These are phyloP conservation scores for Xylaria hypoxylon DNA, from an alignment of 2,329 filamentous ascomycete species.

Conservation along the genomic window DNA sequence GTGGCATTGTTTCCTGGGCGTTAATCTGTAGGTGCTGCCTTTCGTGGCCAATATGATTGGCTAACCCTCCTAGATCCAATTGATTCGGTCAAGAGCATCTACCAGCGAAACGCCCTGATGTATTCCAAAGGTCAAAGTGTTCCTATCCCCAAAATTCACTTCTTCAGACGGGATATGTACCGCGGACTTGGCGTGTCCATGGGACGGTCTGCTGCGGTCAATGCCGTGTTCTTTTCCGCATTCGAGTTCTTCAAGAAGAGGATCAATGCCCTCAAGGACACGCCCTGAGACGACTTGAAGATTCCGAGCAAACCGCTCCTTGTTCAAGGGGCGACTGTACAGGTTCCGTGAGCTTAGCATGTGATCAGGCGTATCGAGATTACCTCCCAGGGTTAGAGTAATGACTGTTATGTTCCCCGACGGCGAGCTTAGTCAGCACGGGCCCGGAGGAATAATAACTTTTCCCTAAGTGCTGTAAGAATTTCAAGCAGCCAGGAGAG, in stretches of 20 bases:
- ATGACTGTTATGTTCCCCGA: constrained; percentile 29
- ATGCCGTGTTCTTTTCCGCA: constrained; percentile 89
- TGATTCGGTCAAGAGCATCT: constrained; percentile 86
- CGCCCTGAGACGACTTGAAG: constrained; percentile 34
- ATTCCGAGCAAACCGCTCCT: constrained; percentile 21
- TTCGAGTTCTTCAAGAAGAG: constrained; percentile 86
- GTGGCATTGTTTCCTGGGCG: constrained; percentile 86
- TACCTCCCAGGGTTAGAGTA: constrained; percentile 22
- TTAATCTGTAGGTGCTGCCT: constrained; percentile 71
- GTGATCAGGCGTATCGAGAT: constrained; percentile 41
- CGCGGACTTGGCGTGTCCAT: constrained; percentile 86
- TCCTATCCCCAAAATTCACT: constrained; percentile 78
- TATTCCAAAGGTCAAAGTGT: constrained; percentile 73
- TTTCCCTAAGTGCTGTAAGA: constrained; percentile 23
- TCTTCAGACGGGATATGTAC: constrained; percentile 83
- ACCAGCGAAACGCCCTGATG: constrained; percentile 83
- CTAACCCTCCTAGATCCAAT: constrained; percentile 67
- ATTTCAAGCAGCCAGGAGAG: constrained; percentile 23
- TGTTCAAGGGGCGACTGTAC: constrained; percentile 37
- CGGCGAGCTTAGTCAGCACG: constrained; percentile 22
- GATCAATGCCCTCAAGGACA: constrained; percentile 66
- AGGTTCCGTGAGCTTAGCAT: constrained; percentile 39
- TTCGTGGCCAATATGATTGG: constrained; percentile 1
- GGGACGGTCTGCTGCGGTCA: constrained; percentile 83
- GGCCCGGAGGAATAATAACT: constrained; percentile 24